Evolutionary conservation across 805 yeast genomes (phyloP).

Genomic region (Myxozyma vanderwaltii): DNA sequence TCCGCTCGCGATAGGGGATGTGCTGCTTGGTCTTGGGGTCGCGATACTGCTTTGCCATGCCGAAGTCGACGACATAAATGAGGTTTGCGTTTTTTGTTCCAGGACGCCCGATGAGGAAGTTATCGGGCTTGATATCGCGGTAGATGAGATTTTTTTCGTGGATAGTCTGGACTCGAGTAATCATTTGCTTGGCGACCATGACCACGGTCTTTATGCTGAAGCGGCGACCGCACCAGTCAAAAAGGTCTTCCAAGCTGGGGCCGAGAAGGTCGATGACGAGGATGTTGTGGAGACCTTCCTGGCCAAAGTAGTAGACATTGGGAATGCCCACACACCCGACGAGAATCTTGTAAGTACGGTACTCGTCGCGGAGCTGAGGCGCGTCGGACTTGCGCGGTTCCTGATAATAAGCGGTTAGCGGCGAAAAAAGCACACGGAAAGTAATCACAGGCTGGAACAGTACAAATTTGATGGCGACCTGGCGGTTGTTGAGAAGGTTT

Average conservation of each 20-base stretch:
- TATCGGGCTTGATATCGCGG: slow-evolving; percentile 97
- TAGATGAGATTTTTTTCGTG: slow-evolving; percentile 90
- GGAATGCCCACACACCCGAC: slow-evolving; percentile 87
- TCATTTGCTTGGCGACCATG: slow-evolving; percentile 94
- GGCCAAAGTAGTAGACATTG: slow-evolving; percentile 96
- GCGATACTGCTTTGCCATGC: slow-evolving; percentile 97
- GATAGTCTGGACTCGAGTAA: slow-evolving; percentile 73
- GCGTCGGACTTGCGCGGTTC: slow-evolving; percentile 95
- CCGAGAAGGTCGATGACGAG: slow-evolving; percentile 93
- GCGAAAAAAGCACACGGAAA: background rate
- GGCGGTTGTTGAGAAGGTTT: slow-evolving; percentile 85
- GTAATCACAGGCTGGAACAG: background rate
- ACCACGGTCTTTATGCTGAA: slow-evolving; percentile 87
- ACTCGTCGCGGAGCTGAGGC: slow-evolving; percentile 95
- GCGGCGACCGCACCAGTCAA: slow-evolving; percentile 97
- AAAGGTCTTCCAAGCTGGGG: slow-evolving; percentile 92
- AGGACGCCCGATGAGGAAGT: slow-evolving; percentile 90
- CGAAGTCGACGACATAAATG: slow-evolving; percentile 91
- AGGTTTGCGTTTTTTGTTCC: slow-evolving; percentile 79
- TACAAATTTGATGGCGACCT: slow-evolving; percentile 92
- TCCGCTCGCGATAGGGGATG: slow-evolving; percentile 95
- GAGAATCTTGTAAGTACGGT: slow-evolving; percentile 87
- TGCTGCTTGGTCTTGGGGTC: slow-evolving; percentile 95
- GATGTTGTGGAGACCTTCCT: slow-evolving; percentile 95
- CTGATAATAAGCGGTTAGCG: slow-evolving; percentile 10